Evolutionary conservation across 1,139 yeast genomes (phyloP), one percentile per base, ranked within the genome.

Genomic region (Suzukiozyma palmioleophila): DNA sequence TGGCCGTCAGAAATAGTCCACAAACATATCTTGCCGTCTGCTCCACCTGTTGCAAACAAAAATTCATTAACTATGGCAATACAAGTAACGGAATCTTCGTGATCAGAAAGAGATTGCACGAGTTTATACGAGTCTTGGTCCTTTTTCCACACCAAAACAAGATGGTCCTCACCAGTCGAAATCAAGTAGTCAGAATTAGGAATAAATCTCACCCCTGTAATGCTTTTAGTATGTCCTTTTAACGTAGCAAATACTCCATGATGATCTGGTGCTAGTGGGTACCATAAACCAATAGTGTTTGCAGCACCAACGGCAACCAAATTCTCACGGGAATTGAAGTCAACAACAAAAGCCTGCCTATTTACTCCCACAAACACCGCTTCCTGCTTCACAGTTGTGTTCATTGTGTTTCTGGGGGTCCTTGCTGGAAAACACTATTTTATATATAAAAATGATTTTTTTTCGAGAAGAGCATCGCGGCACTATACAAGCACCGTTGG

Each of bases 291-390:
- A 35, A 89, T 65, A n/a, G 78, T 73, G 38, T 69, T 72, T 2
- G 81, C 80, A 0, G 95, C 92, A 9, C 95, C 96, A 60, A 68
- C 88, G 0, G 95, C 96, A 8, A 85, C 70, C 4, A 75, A 43
- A 15, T 66, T 59, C 11, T 53, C 53, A 0, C 45, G 43, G 0
- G 57, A 45, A 46, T 71, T 68, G 53, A 73, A 77, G 52, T 82
- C 94, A 8, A 86, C 76, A 3, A 78, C 81, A 49, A 75, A 78
- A 9, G 84, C 73, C 51, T 84, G 90, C 47, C 78, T 76, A 56
- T 88, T 88, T 26, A 90, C 94, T 7, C 96, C 97, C 12, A 81
- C 69, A 49, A 87, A 81, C 8, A 83, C 67, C 32, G 84, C 85
- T 42, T 81, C 84, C 41, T 66, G 68, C 3, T 15, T 32, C 9